phyloP scores from a whole-genome alignment of 768 basidiomycete species.

The Lactarius evosmus region DNA sequence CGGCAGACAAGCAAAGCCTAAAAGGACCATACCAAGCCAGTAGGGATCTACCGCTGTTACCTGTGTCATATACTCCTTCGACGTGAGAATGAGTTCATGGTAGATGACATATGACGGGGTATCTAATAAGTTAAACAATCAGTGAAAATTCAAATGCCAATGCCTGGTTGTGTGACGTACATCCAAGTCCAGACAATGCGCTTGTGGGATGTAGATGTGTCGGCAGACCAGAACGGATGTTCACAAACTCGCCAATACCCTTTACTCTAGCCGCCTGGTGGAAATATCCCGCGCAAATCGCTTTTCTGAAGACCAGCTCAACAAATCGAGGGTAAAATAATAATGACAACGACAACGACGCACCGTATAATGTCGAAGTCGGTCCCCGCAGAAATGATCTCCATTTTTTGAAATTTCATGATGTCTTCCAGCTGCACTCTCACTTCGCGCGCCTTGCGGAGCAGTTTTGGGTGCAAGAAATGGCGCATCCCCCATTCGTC shows the following conservation, averaged over 20 bases:
- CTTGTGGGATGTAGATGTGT: conserved; percentile 97
- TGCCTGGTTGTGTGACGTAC: conserved; percentile 43
- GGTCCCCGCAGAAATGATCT: conserved; percentile 83
- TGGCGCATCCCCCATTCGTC: conserved; percentile 96
- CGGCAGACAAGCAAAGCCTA: neutral
- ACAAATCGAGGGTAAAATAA: neutral
- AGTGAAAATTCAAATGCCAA: conserved; percentile 9
- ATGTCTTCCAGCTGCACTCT: conserved; percentile 95
- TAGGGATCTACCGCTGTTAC: conserved; percentile 98
- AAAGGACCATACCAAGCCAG: conserved; percentile 72
- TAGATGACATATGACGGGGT: conserved; percentile 97
- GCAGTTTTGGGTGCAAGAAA: conserved; percentile 93
- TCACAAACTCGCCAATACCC: conserved; percentile 98
- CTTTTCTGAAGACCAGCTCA: conserved; percentile 59
- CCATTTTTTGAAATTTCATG: conserved; percentile 99
- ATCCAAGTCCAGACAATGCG: conserved; percentile 93
- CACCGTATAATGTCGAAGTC: conserved; percentile 89
- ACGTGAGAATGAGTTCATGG: conserved; percentile 93
- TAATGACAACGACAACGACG: conserved; percentile 30
- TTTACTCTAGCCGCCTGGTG: conserved; percentile 98
- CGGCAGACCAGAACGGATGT: conserved; percentile 90
- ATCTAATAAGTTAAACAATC: conserved; percentile 44
- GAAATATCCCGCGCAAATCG: conserved; percentile 97
- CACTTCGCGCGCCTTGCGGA: conserved; percentile 94
- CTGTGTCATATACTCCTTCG: conserved; percentile 98